phyloP scores from a whole-genome alignment of 1,139 yeast species.

The Petasospora rhodanensis region DNA sequence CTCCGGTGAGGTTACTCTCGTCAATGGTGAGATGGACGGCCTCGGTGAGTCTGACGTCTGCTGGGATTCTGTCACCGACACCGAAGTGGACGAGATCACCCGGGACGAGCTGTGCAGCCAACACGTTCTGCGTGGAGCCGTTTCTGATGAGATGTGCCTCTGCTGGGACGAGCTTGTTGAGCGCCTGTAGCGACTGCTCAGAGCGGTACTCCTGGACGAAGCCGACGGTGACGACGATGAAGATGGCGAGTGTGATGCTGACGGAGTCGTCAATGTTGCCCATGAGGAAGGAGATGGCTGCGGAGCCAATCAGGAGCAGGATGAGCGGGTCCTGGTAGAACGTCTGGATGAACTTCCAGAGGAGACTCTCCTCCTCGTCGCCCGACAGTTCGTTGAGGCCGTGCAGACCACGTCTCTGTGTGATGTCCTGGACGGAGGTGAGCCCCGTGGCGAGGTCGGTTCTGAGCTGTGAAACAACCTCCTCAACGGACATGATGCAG shows the following conservation, averaged over 20 bases:
- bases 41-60: conserved; percentile 77
- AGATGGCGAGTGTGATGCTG: conserved; percentile 80
- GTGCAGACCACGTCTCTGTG: conserved; percentile 63
- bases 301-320: conserved; percentile 80
- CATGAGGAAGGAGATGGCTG: conserved; percentile 78
- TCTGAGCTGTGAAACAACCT: conserved; percentile 54
- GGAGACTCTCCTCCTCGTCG: conserved; percentile 72
- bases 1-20: conserved; percentile 93
- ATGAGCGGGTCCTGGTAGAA: conserved; percentile 90
- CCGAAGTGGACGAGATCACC: conserved; percentile 87
- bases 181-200: conserved; percentile 87
- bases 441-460: conserved; percentile 62
- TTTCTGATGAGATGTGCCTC: conserved; percentile 85
- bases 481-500: conserved; percentile 55
- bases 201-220: conserved; percentile 95
- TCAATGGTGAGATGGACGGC: conserved; percentile 79
- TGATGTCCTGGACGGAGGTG: conserved; percentile 61
- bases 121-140: conserved; percentile 67
- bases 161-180: conserved; percentile 89
- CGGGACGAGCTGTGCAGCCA: conserved; percentile 85
- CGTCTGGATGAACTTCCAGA: conserved; percentile 65
- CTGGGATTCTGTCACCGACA: conserved; percentile 94
- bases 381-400: conserved; percentile 71
- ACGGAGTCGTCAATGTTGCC: conserved; percentile 93
- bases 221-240: conserved; percentile 91